Conservation (phyloP, 176 grass and related monocot species). For the Triticum turgidum region DNA sequence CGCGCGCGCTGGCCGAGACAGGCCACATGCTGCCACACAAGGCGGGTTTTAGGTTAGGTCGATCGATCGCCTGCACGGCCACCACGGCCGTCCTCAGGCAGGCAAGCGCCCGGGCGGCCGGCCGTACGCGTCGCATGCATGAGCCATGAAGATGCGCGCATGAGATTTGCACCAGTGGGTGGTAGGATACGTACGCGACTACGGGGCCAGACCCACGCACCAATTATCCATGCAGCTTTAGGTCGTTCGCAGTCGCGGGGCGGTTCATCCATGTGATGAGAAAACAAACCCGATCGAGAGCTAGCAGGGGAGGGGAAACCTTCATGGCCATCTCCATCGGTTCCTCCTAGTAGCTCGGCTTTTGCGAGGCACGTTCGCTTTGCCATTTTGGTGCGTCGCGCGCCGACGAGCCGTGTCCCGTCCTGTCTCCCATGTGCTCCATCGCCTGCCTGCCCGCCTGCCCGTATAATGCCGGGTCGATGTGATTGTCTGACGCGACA, state of each 20-base stretch:
- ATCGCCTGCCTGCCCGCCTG: not conserved
- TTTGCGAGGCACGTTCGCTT: constrained; percentile 12
- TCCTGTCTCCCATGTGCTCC: constrained; percentile 25
- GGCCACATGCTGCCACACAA: constrained; percentile 29
- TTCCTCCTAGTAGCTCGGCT: not conserved
- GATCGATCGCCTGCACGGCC: not conserved
- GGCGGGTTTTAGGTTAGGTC: too few species aligned
- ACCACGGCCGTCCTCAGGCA: not conserved
- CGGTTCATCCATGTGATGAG: constrained; percentile 2
- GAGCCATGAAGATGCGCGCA: not conserved
- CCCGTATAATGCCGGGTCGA: constrained; percentile 1
- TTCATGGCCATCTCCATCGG: not conserved
- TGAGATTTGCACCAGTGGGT: not conserved
- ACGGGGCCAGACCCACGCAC: not conserved
- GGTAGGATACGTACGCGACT: not conserved
- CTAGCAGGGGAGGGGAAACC: not conserved
- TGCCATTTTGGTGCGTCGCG: constrained; percentile 28
- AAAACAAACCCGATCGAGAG: not conserved
- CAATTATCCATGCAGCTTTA: not conserved
- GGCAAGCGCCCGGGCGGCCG: too few species aligned
- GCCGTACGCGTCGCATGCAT: constrained; percentile 17
- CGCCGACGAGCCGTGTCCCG: constrained; percentile 12
- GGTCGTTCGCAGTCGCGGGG: not conserved
- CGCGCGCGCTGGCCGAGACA: constrained; percentile 4
- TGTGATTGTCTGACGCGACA: constrained; percentile 4